These are phyloP conservation scores for Grosmannia clavigera DNA, from an alignment of 2,329 filamentous ascomycete genomes.

Conservation along the genomic window DNA sequence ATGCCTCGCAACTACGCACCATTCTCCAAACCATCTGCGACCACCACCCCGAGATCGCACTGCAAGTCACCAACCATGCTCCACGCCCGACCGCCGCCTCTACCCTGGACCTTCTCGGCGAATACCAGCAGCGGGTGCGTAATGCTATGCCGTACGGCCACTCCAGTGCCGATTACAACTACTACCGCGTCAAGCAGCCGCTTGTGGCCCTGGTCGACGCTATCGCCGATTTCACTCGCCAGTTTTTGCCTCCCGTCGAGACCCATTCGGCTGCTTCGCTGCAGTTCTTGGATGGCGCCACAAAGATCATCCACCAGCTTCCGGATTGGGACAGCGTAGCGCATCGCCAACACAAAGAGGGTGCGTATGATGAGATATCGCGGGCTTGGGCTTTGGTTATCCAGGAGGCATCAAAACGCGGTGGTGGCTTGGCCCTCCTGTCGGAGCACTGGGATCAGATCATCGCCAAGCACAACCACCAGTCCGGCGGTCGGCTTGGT, in stretches of 20 bases:
- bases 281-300: slow-evolving; percentile 79
- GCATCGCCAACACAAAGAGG: slow-evolving; percentile 86
- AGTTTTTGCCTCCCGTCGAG: slow-evolving; percentile 89
- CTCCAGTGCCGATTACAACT: slow-evolving; percentile 80
- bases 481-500: slow-evolving; percentile 69
- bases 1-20: slow-evolving; percentile 68
- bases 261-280: slow-evolving; percentile 71
- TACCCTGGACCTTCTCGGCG: slow-evolving; percentile 65
- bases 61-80: slow-evolving; percentile 72
- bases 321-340: slow-evolving; percentile 84
- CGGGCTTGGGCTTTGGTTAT: slow-evolving; percentile 89
- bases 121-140: slow-evolving; percentile 69
- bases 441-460: slow-evolving; percentile 88
- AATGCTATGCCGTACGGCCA: slow-evolving; percentile 78
- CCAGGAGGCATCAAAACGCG: slow-evolving; percentile 79
- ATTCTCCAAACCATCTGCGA: slow-evolving; percentile 89
- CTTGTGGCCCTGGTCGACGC: slow-evolving; percentile 75
- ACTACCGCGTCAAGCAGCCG: slow-evolving; percentile 78
- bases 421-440: slow-evolving; percentile 71
- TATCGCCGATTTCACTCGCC: slow-evolving; percentile 84
- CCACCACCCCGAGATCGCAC: slow-evolving; percentile 70
- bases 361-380: slow-evolving; percentile 90
- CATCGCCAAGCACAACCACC: slow-evolving; percentile 75
- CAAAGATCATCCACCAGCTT: slow-evolving; percentile 76
- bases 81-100: slow-evolving; percentile 77